Conservation (phyloP, 2,329 filamentous ascomycete genomes). For the Claviceps sp. region DNA sequence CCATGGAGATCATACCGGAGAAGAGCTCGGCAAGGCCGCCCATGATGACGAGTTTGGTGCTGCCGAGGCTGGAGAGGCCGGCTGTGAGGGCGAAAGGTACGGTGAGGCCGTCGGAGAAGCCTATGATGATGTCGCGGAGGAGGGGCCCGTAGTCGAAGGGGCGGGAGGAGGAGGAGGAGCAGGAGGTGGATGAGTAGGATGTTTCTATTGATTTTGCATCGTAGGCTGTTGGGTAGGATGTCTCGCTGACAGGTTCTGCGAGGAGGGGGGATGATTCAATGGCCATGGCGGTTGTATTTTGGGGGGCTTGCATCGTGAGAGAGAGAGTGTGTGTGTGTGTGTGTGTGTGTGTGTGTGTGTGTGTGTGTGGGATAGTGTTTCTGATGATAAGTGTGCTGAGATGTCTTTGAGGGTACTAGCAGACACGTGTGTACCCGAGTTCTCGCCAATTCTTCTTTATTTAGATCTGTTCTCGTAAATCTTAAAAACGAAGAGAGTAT, state of each 20-base stretch:
- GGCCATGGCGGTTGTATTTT: constrained; percentile 2
- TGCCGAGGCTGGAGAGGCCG: constrained; percentile 53
- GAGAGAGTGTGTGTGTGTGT: neutral
- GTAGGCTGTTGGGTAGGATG: constrained; percentile 8
- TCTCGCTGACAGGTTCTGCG: constrained; percentile 18
- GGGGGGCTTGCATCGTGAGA: no score
- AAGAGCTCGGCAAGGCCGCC: constrained; percentile 64
- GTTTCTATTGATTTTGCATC: constrained; percentile 13
- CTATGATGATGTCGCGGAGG: constrained; percentile 56
- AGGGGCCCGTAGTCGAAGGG: constrained; percentile 28
- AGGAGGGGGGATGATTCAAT: constrained; percentile 22
- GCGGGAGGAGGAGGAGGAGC: constrained; percentile 7
- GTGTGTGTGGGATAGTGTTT: no score
- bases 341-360: neutral
- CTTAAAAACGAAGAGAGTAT: no score
- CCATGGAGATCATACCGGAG: constrained; percentile 66
- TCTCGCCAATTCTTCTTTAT: no score
- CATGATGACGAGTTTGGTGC: constrained; percentile 53
- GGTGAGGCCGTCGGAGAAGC: constrained; percentile 65
- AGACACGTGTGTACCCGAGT: no score
- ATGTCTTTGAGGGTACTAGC: no score
- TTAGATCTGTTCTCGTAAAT: no score
- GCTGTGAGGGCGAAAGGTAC: constrained; percentile 71
- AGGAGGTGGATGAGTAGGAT: neutral
- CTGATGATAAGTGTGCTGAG: no score